A percentile compares a stretch with the other conserved stretches of the same genome.
Evolutionary conservation across 2,329 filamentous ascomycete species (phyloP).

Genomic region (Xylariaceae sp.): DNA sequence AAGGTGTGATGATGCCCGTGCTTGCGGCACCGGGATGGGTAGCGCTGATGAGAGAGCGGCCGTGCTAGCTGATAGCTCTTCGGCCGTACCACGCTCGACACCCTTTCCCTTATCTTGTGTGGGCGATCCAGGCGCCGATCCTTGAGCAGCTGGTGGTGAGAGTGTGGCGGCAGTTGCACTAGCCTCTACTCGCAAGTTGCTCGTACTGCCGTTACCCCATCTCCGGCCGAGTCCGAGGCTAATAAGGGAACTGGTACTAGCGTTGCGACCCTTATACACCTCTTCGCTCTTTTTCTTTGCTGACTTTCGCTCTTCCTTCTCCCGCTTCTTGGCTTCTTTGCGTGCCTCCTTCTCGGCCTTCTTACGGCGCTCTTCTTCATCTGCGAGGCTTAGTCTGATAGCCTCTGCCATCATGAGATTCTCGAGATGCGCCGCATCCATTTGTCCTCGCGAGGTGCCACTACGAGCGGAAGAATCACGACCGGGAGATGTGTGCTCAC

Average conservation of each 20-base stretch:
- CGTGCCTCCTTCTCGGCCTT: constrained; percentile 76
- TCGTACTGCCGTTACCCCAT: constrained; percentile 56
- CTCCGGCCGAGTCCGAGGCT: constrained; percentile 57
- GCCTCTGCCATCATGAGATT: constrained; percentile 99
- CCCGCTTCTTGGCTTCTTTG: constrained; percentile 80
- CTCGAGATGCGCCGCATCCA: constrained; percentile 66
- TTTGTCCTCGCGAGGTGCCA: constrained; percentile 24
- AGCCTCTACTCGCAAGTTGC: constrained; percentile 56
- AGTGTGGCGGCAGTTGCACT: constrained; percentile 44
- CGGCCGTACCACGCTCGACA: constrained; percentile 52
- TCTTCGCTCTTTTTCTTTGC: constrained; percentile 56
- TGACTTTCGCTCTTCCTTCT: constrained; percentile 78
- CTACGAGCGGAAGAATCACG: constrained; percentile 35
- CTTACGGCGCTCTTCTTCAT: constrained; percentile 86
- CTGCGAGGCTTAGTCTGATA: constrained; percentile 81
- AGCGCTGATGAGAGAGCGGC: constrained; percentile 39
- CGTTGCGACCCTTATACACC: constrained; percentile 41
- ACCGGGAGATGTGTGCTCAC: constrained; percentile 27
- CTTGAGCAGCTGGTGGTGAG: constrained; percentile 31
- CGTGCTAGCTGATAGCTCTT: constrained; percentile 27
- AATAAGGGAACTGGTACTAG: constrained; percentile 63
- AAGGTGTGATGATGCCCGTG: constrained; percentile 64
- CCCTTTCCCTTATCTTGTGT: constrained; percentile 63
- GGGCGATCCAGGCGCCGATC: constrained; percentile 33
- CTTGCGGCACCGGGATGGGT: constrained; percentile 44